Evolutionary conservation across 129 eudicot species (phyloP).

Genomic region (Apium graveolens): DNA sequence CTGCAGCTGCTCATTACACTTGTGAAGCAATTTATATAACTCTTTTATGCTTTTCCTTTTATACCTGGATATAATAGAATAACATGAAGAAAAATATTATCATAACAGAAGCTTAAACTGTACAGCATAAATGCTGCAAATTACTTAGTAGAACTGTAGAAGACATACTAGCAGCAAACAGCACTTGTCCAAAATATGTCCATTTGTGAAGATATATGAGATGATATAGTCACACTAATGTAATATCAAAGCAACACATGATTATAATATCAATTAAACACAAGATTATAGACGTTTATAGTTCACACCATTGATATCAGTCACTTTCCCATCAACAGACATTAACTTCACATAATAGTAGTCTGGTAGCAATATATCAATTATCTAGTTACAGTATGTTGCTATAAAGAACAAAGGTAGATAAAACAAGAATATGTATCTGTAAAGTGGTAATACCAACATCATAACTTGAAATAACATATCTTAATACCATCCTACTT

Average conservation of each 20-base stretch:
- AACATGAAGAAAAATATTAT: background rate
- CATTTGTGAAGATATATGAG: background rate
- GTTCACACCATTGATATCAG: background rate
- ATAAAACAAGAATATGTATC: background rate
- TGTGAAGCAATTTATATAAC: conserved; percentile 85
- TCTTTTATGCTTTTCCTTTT: conserved; percentile 72
- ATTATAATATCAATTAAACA: background rate
- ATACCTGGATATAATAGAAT: conserved; percentile 39
- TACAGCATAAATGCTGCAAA: background rate
- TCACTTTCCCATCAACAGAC: background rate
- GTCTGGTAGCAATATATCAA: background rate
- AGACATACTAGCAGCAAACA: background rate
- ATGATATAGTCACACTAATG: background rate
- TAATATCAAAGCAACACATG: background rate
- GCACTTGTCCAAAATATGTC: background rate
- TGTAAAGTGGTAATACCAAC: background rate
- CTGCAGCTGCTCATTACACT: conserved; percentile 88
- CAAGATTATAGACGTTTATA: background rate
- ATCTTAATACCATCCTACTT: background rate
- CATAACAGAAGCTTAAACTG: background rate
- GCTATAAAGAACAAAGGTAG: background rate
- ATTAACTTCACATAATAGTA: too few species aligned
- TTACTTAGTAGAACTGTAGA: background rate
- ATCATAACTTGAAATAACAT: background rate
- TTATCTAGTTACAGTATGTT: background rate